Percentiles rank a stretch among this genome's conserved stretches.
These are phyloP conservation scores for Camellia lanceoleosa DNA, from an alignment of 148 eudicot genomes.

Conservation along the genomic window DNA sequence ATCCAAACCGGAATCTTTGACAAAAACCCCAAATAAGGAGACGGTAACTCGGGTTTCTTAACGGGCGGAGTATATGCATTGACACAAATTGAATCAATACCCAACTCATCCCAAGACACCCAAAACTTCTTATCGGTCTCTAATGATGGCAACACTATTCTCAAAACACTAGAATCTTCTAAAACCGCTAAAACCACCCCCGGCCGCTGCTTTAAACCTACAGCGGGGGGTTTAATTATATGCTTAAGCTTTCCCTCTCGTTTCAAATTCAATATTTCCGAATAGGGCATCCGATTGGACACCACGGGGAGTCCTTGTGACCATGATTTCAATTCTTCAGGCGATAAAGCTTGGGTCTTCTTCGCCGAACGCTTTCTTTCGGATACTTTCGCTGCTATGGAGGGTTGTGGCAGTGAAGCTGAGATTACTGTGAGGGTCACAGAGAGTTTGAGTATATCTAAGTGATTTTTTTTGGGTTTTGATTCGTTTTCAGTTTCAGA, in stretches of 20 bases:
- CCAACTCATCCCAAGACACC: conserved; percentile 71
- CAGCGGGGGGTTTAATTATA: conserved; percentile 57
- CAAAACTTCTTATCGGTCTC: conserved; percentile 70
- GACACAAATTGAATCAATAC: conserved; percentile 56
- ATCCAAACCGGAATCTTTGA: conserved; percentile 42
- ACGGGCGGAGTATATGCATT: conserved; percentile 82
- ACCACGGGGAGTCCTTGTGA: conserved; percentile 71
- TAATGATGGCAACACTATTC: conserved; percentile 73
- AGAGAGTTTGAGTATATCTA: conserved; percentile 48
- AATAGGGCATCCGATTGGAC: conserved; percentile 49
- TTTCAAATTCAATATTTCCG: conserved; percentile 63
- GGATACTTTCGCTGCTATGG: conserved; percentile 56
- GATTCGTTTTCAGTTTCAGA: conserved; percentile 31
- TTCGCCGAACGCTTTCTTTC: conserved; percentile 54
- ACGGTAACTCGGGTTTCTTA: conserved; percentile 71
- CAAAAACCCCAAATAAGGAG: conserved; percentile 66
- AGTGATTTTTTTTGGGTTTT: conserved; percentile 16
- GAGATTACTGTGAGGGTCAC: conserved; percentile 74
- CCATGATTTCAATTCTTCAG: conserved; percentile 65
- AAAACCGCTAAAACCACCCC: conserved; percentile 71
- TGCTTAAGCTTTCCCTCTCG: conserved; percentile 69
- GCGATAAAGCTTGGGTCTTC: conserved; percentile 52
- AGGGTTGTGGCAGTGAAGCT: conserved; percentile 54
- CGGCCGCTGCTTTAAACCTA: conserved; percentile 40
- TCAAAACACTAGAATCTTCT: conserved; percentile 79